Percentiles rank a stretch among this genome's conserved stretches.
Evolutionary conservation across 129 eudicot genomes (phyloP).

Genomic region (Erigeron canadensis): DNA sequence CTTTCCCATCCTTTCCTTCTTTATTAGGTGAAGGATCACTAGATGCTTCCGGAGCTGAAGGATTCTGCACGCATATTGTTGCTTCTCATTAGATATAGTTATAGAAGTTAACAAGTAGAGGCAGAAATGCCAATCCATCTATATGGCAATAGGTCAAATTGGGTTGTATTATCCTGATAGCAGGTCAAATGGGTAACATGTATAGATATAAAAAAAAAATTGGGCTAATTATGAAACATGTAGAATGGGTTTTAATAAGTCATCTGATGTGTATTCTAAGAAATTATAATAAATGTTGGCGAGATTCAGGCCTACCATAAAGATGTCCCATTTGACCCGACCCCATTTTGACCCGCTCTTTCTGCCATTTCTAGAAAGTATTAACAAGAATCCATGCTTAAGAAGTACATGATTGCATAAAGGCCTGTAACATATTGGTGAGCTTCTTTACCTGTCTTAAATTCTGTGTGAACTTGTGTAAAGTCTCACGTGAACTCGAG

Average conservation of each 20-base stretch:
- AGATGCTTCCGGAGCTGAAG: conserved; percentile 55
- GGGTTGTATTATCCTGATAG: neutral
- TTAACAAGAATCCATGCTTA: conserved; percentile 14
- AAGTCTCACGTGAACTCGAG: conserved; percentile 67
- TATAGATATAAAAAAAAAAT: neutral
- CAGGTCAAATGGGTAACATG: neutral
- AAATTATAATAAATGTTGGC: neutral
- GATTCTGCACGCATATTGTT: conserved; percentile 46
- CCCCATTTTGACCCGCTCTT: neutral
- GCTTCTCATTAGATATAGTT: conserved; percentile 15
- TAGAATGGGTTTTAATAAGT: neutral
- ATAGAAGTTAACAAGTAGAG: neutral
- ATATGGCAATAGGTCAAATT: neutral
- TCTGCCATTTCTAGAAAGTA: neutral
- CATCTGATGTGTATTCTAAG: neutral
- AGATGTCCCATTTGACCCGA: neutral
- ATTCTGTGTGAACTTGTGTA: conserved; percentile 60
- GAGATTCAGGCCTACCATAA: neutral
- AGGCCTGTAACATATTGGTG: neutral
- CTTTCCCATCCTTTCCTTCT: conserved; percentile 51
- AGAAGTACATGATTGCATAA: conserved; percentile 15
- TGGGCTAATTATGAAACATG: neutral
- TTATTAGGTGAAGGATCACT: conserved; percentile 43
- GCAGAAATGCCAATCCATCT: neutral
- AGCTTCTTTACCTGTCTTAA: conserved; percentile 56